These are phyloP conservation scores for Coniferiporia sulphurascens DNA, from an alignment of 1,284 basidiomycete genomes.

Conservation along the genomic window DNA sequence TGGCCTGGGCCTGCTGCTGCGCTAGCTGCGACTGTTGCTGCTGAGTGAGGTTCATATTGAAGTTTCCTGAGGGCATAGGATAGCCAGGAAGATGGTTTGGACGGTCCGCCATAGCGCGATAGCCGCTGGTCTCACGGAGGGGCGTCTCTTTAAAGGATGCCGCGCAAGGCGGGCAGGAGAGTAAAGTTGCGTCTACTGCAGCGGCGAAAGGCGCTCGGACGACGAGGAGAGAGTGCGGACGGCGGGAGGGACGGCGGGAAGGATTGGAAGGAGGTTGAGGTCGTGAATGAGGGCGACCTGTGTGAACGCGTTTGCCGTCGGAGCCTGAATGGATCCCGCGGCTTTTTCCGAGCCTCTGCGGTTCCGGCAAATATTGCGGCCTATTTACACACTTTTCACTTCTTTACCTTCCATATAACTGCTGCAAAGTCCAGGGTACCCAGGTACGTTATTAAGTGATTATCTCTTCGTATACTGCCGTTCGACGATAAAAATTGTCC, in stretches of 20 bases:
- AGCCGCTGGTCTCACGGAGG: not conserved
- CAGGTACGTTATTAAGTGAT: not conserved
- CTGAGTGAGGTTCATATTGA: slow-evolving; percentile 11
- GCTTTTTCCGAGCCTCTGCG: not conserved
- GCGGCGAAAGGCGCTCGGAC: not conserved
- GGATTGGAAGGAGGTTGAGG: not conserved
- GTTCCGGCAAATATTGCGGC: not conserved
- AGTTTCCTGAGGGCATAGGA: slow-evolving; percentile 14
- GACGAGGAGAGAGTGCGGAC: slow-evolving; percentile 1
- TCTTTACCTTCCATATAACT: not conserved
- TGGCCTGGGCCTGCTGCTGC: slow-evolving; percentile 2
- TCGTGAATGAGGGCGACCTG: slow-evolving; percentile 9
- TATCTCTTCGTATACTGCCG: not conserved
- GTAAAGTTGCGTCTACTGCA: not conserved
- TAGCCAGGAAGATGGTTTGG: slow-evolving; percentile 16
- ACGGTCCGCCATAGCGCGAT: slow-evolving; percentile 17
- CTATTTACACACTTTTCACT: not conserved
- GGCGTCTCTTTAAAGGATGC: slow-evolving; percentile 10
- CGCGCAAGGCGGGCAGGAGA: slow-evolving; percentile 1
- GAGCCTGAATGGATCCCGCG: not conserved
- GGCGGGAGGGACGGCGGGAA: slow-evolving; percentile 3
- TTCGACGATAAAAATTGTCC: not conserved
- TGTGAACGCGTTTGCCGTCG: slow-evolving; percentile 1
- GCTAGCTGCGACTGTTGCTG: slow-evolving; percentile 14
- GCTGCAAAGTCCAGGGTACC: not conserved